Evolutionary conservation across 352 stramenopile species (phyloP).

Genomic region (Aphanomyces euteiches): DNA sequence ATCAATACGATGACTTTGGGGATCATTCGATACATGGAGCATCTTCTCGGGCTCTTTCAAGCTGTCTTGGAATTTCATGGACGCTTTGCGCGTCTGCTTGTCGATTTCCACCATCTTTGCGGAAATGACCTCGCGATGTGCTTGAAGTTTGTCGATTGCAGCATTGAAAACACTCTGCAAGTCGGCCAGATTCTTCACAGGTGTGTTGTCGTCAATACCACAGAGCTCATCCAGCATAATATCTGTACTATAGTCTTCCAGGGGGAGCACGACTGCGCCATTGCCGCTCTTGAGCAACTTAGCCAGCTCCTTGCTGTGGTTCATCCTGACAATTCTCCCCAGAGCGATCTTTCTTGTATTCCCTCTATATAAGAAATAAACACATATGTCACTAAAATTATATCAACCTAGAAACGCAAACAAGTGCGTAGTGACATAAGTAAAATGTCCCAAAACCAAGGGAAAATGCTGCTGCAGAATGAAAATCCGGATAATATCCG

Average conservation of each 20-base stretch:
- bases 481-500: too few species aligned
- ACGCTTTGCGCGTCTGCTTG: slow-evolving; percentile 56
- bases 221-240: slow-evolving; percentile 74
- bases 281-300: slow-evolving; percentile 23
- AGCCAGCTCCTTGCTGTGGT: slow-evolving; percentile 11
- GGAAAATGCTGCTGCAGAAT: too few species aligned
- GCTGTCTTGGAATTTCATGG: slow-evolving; percentile 58
- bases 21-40: slow-evolving; percentile 40
- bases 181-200: slow-evolving; percentile 46
- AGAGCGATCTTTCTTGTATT: slow-evolving; percentile 16
- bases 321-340: background rate
- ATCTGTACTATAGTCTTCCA: slow-evolving; percentile 50
- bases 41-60: slow-evolving; percentile 56
- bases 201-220: background rate
- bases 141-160: slow-evolving; percentile 54
- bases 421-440: too few species aligned
- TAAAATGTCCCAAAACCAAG: too few species aligned
- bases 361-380: background rate
- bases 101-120: slow-evolving; percentile 57
- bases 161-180: slow-evolving; percentile 54
- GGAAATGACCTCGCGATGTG: slow-evolving; percentile 55
- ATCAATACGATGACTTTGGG: background rate
- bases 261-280: background rate
- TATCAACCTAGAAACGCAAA: too few species aligned
- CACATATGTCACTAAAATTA: too few species aligned